phyloP scores from a whole-genome alignment of 345 rosid genomes.

The Citrus glauca region DNA sequence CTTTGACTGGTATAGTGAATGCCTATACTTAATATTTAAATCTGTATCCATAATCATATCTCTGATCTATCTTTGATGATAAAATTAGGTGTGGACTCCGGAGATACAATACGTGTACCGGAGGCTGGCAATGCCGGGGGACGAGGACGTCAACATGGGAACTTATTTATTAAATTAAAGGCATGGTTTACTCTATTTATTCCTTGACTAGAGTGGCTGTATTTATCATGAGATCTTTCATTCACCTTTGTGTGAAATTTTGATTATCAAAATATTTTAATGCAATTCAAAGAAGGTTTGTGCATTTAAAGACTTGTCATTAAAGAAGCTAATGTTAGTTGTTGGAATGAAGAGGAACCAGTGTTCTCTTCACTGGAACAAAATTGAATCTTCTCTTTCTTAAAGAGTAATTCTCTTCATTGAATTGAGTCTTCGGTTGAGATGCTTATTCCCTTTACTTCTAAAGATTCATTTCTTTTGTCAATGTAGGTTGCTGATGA shows the following conservation, averaged over 20 bases:
- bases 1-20: background rate
- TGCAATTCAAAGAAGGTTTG: background rate
- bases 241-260: background rate
- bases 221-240: background rate
- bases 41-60: background rate
- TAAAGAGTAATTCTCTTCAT: background rate
- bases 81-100: slow-evolving; percentile 68
- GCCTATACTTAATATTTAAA: background rate
- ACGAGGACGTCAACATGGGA: slow-evolving; percentile 61
- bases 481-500: slow-evolving; percentile 70
- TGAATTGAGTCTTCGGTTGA: background rate
- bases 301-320: background rate
- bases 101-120: slow-evolving; percentile 66
- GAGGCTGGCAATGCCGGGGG: slow-evolving; percentile 71
- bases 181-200: slow-evolving; percentile 25
- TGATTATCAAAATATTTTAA: background rate
- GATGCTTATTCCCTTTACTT: slow-evolving; percentile 10
- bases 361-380: background rate
- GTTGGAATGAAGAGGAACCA: background rate
- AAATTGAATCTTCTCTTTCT: background rate
- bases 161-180: slow-evolving; percentile 74
- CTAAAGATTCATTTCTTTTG: slow-evolving; percentile 11
- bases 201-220: background rate
- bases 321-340: background rate
- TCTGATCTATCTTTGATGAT: background rate